phyloP scores from a whole-genome alignment of 345 rosid genomes.

The Turritis glabra region DNA sequence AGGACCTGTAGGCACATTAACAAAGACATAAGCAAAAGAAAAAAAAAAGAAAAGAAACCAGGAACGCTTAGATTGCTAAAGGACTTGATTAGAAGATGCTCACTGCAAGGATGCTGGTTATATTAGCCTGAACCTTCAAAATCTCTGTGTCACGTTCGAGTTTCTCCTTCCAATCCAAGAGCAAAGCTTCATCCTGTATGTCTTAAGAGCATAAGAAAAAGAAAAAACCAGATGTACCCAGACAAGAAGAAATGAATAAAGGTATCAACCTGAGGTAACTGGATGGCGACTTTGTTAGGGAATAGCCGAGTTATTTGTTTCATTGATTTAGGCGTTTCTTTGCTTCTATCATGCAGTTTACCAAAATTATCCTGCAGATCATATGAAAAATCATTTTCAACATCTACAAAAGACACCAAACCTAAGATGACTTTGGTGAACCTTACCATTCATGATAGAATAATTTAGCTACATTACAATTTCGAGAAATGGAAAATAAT shows the following conservation, averaged over 20 bases:
- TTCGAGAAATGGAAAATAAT: not conserved
- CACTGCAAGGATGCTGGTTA: conserved; percentile 68
- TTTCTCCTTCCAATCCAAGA: conserved; percentile 94
- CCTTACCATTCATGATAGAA: conserved; percentile 3
- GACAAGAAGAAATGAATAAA: conserved; percentile 1
- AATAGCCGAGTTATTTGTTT: conserved; percentile 89
- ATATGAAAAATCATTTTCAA: conserved; percentile 10
- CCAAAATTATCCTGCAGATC: conserved; percentile 79
- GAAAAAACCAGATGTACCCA: not conserved
- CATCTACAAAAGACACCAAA: conserved; percentile 13
- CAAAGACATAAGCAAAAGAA: conserved; percentile 14
- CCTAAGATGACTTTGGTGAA: not conserved
- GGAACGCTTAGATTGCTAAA: not conserved
- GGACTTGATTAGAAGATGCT: conserved; percentile 37
- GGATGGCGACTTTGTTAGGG: conserved; percentile 96
- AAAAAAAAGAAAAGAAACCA: not conserved
- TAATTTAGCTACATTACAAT: not conserved
- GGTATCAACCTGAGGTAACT: conserved; percentile 83
- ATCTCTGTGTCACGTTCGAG: conserved; percentile 92
- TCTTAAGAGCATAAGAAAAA: conserved; percentile 32
- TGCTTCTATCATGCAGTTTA: conserved; percentile 83
- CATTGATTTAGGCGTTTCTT: conserved; percentile 83
- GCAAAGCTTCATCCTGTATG: conserved; percentile 80
- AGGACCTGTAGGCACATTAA: conserved; percentile 58
- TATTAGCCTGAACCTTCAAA: conserved; percentile 78